phyloP scores from a whole-genome alignment of 2,329 filamentous ascomycete genomes.

The Chrysoporthe austroafricana region DNA sequence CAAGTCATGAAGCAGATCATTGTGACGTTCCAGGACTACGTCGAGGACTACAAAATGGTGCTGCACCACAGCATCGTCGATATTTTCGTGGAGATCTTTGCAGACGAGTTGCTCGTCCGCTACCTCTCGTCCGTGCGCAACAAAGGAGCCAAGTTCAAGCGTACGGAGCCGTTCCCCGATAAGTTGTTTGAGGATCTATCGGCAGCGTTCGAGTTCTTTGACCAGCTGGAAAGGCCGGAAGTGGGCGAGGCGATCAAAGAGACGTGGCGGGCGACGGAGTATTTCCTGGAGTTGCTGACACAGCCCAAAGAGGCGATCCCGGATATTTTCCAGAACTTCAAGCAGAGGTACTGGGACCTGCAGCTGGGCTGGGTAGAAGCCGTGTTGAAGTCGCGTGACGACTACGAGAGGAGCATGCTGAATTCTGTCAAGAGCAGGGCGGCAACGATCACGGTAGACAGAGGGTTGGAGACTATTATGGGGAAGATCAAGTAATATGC shows the following conservation, averaged over 20 bases:
- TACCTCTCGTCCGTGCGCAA: conserved; percentile 88
- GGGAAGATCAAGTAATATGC: conserved; percentile 73
- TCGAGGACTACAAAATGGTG: conserved; percentile 81
- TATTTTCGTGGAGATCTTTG: conserved; percentile 90
- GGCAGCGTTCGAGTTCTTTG: conserved; percentile 89
- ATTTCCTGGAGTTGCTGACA: conserved; percentile 78
- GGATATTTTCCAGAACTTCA: conserved; percentile 81
- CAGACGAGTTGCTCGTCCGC: conserved; percentile 84
- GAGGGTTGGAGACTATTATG: conserved; percentile 92
- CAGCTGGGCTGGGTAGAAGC: conserved; percentile 96
- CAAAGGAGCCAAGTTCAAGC: conserved; percentile 85
- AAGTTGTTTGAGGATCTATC: conserved; percentile 94
- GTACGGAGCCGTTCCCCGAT: conserved; percentile 84
- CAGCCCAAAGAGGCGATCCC: conserved; percentile 74
- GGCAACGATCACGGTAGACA: conserved; percentile 80
- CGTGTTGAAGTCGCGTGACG: conserved; percentile 82
- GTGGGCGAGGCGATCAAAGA: conserved; percentile 77
- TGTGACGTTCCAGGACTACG: conserved; percentile 93
- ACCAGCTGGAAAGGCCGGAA: conserved; percentile 69
- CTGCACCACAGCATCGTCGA: conserved; percentile 87
- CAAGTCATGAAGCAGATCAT: conserved; percentile 92
- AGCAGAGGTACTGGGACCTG: conserved; percentile 87
- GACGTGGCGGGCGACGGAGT: conserved; percentile 90
- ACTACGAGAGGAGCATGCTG: conserved; percentile 90
- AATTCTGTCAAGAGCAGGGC: conserved; percentile 85